Base-by-base conservation (phyloP, 2,329 filamentous ascomycete genomes). In the Lecanicillium sp. region DNA sequence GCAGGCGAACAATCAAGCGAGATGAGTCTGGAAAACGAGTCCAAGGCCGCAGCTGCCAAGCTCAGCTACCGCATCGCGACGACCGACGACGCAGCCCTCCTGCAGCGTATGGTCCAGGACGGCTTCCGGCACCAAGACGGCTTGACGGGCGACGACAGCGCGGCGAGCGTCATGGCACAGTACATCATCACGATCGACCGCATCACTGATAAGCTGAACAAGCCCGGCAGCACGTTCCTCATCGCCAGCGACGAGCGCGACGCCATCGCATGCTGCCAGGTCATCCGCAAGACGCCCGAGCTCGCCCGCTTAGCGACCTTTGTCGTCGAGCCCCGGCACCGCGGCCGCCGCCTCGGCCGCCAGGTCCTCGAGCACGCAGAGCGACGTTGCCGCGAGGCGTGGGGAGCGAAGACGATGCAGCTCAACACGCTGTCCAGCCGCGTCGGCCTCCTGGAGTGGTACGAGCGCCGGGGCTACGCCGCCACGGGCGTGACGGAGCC, bases 301-400 rank as follows among this genome's bases (percentile, higher is more conserved):
- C 23, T 42, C 26, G 17, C 26, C 5, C 39, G 39, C 15, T 42
- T 42, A 24, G 39, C 39, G 26, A 32, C 39, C 14, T 42, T 42
- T 23, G 39, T 27, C 39, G 27, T 42, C 12, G 39, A 20, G n/a
- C 9, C 26, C 6, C 17, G 17, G 17, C 39, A 42, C 39, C 26
- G 32, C 17, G 27, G 39, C 17, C 39, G 61, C 12, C 29, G 42
- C 15, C 30, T 44, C 14, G 42, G 26, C 12, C 20, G 42, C 10
- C 9, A 33, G 8, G 7, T 38, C 3, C 11, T 45, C 9, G 17
- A 15, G 23, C 12, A 38, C 17, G 33, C 33, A 8, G 43, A 45
- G 23, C 21, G 20, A 5, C 26, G 26, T n/a, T 29, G 33, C 33
- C 32, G 26, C n/a, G 23, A 14, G 15, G 8, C 11, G 12, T 24